Base-by-base conservation (phyloP, 2,329 filamentous ascomycete species). In the Xylariales sp. region DNA sequence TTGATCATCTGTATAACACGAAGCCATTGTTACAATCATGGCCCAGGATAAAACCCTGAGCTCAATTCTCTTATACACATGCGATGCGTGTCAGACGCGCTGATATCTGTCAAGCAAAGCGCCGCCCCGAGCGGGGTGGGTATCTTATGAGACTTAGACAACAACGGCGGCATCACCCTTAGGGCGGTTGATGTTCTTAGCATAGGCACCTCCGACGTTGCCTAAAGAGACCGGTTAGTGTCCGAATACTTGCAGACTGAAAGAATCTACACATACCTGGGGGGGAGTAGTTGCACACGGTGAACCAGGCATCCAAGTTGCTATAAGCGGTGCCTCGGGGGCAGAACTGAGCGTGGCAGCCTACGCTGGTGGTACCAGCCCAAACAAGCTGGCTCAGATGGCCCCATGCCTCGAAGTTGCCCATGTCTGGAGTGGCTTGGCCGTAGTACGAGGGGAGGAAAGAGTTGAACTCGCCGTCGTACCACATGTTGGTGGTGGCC, bases 201-300 rank as follows among this genome's bases (percentile, higher is more conserved):
- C 83, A 71, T 87, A 89, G 36, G 76, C 69, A 68, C 85, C 86
- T 49, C 79, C 83, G 53, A 84, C 80, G 79, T 89, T 89, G 72
- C 86, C 86, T 86, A 43, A 34, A 34, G 45, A 0, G 5, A 12
- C 12, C 54, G 32, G 43, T 55, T 64, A 32, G 48, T 36, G 66
- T 49, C 67, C 32, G 5, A 36, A 30, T 1, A 60, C 3, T 6
- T 41, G 9, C 28, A 0, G 7, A 0, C 9, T 16, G 10, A 18
- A 5, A n/a, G 16, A 41, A 34, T n/a, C 55, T 34, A 34, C 23
- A 80, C 88, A 80, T 88, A 92, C 93, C 93, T 70, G 89, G 82
- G 69, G 89, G 86, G 72, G 82, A 83, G 84, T 97, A 97, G 87
- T 97, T 95, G 90, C 93, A 97, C 75, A 97, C 93, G 36, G 92